Base-by-base conservation (phyloP, 352 stramenopile species). In the Phytophthora pseudosyringae region DNA sequence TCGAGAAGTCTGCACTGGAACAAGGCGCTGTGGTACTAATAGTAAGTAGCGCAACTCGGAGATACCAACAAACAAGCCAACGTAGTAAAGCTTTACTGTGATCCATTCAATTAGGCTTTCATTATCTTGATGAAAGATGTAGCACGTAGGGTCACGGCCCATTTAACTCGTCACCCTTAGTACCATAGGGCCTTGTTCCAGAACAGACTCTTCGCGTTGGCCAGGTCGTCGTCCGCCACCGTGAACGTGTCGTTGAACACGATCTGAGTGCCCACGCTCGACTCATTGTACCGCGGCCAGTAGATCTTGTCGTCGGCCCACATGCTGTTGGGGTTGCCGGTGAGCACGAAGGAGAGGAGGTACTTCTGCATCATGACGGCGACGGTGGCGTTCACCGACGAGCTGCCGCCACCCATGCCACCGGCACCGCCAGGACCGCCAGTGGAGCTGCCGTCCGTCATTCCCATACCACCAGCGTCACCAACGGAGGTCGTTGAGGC, bases 151-250 rank as follows among this genome's bases (percentile, higher is more conserved):
- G n/a, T n/a, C n/a, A n/a, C n/a, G n/a, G n/a, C n/a, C n/a, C n/a
- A n/a, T n/a, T n/a, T n/a, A n/a, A n/a, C n/a, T n/a, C n/a, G n/a
- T n/a, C n/a, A n/a, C n/a, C n/a, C 32, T 45, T 59, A 75, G 41
- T 71, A 75, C 62, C 67, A 75, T 3, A 71, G 6, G 0, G 62
- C 62, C 56, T 75, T 75, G 62, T 75, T 75, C 44, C 49, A 67
- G 33, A 65, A 75, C 25, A 68, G n/a, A 12, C 56, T 68, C 38
- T 60, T 67, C 8, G 44, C 18, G 16, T 62, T 75, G 10, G 62
- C 56, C 12, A 68, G 39, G 35, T 65, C 47, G 25, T 75, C 67
- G 8, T 71, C 62, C 5, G 29, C 45, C 0, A 63, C 15, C 4
- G 39, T 62, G 36, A 73, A 64, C n/a, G 65, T 73, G n/a, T 68